Percentiles rank a stretch among this genome's conserved stretches.
These are phyloP conservation scores for Nakazawaea ishiwadae DNA, from an alignment of 805 yeast genomes.

Conservation along the genomic window DNA sequence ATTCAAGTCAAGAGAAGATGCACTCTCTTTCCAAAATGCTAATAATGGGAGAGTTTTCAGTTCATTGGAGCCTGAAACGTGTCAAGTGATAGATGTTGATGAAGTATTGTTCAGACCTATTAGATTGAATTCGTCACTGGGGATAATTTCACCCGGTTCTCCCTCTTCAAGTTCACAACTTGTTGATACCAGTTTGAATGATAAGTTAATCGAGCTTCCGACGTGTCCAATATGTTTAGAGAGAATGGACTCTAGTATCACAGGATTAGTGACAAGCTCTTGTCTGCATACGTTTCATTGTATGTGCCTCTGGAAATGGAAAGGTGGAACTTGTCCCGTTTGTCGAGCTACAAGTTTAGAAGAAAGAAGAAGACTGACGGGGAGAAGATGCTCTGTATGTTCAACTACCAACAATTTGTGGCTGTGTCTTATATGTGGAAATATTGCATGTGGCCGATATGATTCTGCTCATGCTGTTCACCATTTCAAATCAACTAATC, in stretches of 20 bases:
- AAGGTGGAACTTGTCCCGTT: slow-evolving; percentile 86
- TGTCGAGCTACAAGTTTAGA: slow-evolving; percentile 65
- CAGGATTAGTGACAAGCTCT: slow-evolving; percentile 82
- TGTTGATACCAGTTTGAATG: background rate
- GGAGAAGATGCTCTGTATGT: slow-evolving; percentile 49
- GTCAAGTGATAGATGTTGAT: slow-evolving; percentile 71
- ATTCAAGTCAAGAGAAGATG: slow-evolving; percentile 50
- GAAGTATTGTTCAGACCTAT: slow-evolving; percentile 41
- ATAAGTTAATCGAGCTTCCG: slow-evolving; percentile 53
- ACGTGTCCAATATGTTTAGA: slow-evolving; percentile 93
- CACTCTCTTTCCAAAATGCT: slow-evolving; percentile 58
- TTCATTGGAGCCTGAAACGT: slow-evolving; percentile 84
- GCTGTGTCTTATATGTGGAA: slow-evolving; percentile 89
- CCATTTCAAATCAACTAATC: slow-evolving; percentile 73
- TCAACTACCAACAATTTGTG: slow-evolving; percentile 60
- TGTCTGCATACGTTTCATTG: slow-evolving; percentile 95
- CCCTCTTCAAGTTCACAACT: slow-evolving; percentile 56
- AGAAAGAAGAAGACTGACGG: background rate
- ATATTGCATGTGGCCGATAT: slow-evolving; percentile 88
- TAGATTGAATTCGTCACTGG: slow-evolving; percentile 18
- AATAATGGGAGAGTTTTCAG: slow-evolving; percentile 75
- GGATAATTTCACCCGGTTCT: slow-evolving; percentile 29
- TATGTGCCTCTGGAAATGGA: slow-evolving; percentile 83
- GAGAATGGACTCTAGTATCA: slow-evolving; percentile 72
- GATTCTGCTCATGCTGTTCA: slow-evolving; percentile 81